These are phyloP conservation scores for Rheum nobile DNA, from an alignment of 148 eudicot genomes.

Conservation along the genomic window DNA sequence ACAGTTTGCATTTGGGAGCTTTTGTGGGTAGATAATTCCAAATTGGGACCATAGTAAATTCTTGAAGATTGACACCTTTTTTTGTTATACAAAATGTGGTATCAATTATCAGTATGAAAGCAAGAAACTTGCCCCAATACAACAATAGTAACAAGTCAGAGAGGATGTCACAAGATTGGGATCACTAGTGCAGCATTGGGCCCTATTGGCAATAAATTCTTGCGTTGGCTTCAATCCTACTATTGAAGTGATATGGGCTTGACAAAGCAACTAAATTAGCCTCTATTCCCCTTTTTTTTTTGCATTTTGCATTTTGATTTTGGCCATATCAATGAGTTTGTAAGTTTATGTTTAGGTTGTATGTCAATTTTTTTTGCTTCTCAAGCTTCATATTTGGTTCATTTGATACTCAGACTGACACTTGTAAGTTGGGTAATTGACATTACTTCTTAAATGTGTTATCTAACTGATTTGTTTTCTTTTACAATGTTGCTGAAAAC, in stretches of 20 bases:
- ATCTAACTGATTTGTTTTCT: not conserved
- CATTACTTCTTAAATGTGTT: not conserved
- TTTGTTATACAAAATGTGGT: not conserved
- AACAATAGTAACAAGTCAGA: not conserved
- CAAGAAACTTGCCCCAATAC: not conserved
- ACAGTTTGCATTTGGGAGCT: not conserved
- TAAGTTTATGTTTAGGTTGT: not conserved
- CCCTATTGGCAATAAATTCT: not conserved
- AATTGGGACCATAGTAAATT: not conserved
- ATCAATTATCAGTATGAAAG: not conserved
- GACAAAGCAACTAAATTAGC: not conserved
- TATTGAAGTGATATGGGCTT: not conserved
- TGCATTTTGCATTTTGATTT: not conserved
- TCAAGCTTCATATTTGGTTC: not conserved
- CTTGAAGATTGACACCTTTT: not conserved
- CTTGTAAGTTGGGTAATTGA: not conserved
- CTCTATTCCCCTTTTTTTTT: not conserved
- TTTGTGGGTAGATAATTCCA: too few relatives aligned
- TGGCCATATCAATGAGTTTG: not conserved
- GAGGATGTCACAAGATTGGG: not conserved
- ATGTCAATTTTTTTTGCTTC: not conserved
- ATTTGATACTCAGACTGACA: not conserved
- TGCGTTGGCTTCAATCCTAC: not conserved
- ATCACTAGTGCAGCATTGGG: not conserved
- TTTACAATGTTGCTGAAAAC: too few relatives aligned